Conservation (phyloP, 164 flowering plant genomes). For the Vitis riparia region DNA sequence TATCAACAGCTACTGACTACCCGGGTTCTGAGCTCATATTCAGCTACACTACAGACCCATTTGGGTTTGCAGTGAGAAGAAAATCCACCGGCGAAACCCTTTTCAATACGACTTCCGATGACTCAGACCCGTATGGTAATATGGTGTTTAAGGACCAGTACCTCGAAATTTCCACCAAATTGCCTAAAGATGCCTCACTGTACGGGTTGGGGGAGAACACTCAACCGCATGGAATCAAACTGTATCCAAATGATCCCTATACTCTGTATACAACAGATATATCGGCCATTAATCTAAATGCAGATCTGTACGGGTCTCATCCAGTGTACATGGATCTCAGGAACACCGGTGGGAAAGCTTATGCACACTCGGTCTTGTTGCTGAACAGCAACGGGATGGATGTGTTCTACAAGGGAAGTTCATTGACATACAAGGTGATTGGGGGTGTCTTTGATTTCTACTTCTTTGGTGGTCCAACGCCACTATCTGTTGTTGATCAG, state of each 20-base stretch:
- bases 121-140: slow-evolving; percentile 50
- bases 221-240: slow-evolving; percentile 79
- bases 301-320: slow-evolving; percentile 87
- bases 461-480: slow-evolving; percentile 86
- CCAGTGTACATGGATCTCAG: slow-evolving; percentile 97
- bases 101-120: slow-evolving; percentile 62
- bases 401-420: slow-evolving; percentile 76
- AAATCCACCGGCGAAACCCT: slow-evolving; percentile 80
- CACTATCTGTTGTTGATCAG: slow-evolving; percentile 85
- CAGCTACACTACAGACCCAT: slow-evolving; percentile 74
- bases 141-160: slow-evolving; percentile 97
- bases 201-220: slow-evolving; percentile 97
- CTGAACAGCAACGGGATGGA: slow-evolving; percentile 98
- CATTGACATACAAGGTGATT: slow-evolving; percentile 87
- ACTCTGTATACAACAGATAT: slow-evolving; percentile 81
- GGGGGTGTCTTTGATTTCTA: slow-evolving; percentile 95
- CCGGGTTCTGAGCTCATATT: slow-evolving; percentile 61
- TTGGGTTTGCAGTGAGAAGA: slow-evolving; percentile 71
- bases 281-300: slow-evolving; percentile 82
- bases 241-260: slow-evolving; percentile 83
- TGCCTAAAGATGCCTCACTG: slow-evolving; percentile 77
- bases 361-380: slow-evolving; percentile 78
- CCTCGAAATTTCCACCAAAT: slow-evolving; percentile 74
- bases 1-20: slow-evolving; percentile 37
- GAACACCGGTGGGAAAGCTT: slow-evolving; percentile 55